These are phyloP conservation scores for Colletotrichum melonis DNA, from an alignment of 2,329 filamentous ascomycete genomes.

Conservation along the genomic window DNA sequence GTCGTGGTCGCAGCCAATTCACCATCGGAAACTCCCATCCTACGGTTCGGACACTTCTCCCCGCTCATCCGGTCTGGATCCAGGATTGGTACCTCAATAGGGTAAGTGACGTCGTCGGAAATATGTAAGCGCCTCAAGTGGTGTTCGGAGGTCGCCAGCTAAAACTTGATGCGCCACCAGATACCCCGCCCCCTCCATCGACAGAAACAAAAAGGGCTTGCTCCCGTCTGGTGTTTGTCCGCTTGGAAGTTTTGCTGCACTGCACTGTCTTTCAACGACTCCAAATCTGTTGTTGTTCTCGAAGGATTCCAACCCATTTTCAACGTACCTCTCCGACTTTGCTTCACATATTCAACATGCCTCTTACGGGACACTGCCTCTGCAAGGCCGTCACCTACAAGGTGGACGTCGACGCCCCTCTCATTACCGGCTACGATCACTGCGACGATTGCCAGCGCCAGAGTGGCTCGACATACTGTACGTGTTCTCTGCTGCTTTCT, in stretches of 20 bases:
- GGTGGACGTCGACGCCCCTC: conserved; percentile 61
- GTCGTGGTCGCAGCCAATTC: conserved; percentile 13
- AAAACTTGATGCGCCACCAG: conserved; percentile 23
- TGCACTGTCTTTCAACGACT: conserved; percentile 13
- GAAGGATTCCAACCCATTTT: not conserved
- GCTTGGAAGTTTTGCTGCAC: conserved; percentile 16
- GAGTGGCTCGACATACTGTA: conserved; percentile 76
- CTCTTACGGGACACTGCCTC: conserved; percentile 76
- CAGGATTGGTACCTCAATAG: conserved; percentile 10
- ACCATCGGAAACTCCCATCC: conserved; percentile 23
- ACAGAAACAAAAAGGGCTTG: conserved; percentile 23
- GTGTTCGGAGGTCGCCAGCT: conserved; percentile 24
- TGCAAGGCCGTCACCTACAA: conserved; percentile 79
- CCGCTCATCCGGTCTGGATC: conserved; percentile 17
- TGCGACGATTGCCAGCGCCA: conserved; percentile 81
- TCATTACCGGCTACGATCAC: conserved; percentile 74
- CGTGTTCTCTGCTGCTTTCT: conserved; percentile 39
- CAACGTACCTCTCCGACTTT: not conserved
- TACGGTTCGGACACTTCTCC: conserved; percentile 23
- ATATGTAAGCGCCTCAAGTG: conserved; percentile 27
- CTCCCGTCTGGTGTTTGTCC: conserved; percentile 12
- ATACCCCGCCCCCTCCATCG: conserved; percentile 29
- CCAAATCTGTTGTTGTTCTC: not conserved
- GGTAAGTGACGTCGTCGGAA: conserved; percentile 34
- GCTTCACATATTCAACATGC: conserved; percentile 58